Evolutionary conservation across 192 early-diverging fungal genomes (phyloP).

Genomic region (Entophlyctis helioformis): DNA sequence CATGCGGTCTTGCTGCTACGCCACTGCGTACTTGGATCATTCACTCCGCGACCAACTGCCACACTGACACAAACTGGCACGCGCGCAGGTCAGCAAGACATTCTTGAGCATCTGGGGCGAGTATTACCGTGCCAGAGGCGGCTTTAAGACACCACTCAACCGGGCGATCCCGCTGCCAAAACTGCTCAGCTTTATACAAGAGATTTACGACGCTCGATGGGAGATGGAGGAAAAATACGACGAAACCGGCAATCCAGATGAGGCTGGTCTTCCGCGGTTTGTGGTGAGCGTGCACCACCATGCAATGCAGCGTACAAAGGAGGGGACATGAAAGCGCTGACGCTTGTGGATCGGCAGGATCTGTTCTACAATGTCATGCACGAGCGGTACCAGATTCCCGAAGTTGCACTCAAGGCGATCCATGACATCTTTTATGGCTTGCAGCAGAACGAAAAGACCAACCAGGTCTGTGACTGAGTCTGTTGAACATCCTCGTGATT

Average conservation of each 20-base stretch:
- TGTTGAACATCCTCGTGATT: background rate
- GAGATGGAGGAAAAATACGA: constrained; percentile 16
- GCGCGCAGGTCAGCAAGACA: constrained; percentile 8
- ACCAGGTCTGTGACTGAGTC: background rate
- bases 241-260: constrained; percentile 1
- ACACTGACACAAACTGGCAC: background rate
- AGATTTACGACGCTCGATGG: constrained; percentile 28
- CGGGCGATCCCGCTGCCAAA: constrained; percentile 14
- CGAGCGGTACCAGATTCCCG: constrained; percentile 25
- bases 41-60: background rate
- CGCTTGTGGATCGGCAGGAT: constrained; percentile 28
- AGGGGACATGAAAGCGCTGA: too few relatives aligned
- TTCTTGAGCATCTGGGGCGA: constrained; percentile 25
- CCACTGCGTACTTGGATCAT: too few relatives aligned
- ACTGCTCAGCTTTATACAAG: constrained; percentile 23
- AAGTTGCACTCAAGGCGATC: constrained; percentile 25
- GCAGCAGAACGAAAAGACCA: background rate
- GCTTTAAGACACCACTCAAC: constrained; percentile 13
- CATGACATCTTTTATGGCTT: constrained; percentile 26
- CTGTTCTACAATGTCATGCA: constrained; percentile 31
- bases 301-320: too few relatives aligned
- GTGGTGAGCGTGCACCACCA: background rate
- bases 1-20: too few relatives aligned
- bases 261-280: background rate
- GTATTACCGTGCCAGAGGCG: constrained; percentile 25